Evolutionary conservation across 2,329 filamentous ascomycete species (phyloP), one percentile per base, ranked within the genome.

Genomic region (Fonsecaea pugnacius): DNA sequence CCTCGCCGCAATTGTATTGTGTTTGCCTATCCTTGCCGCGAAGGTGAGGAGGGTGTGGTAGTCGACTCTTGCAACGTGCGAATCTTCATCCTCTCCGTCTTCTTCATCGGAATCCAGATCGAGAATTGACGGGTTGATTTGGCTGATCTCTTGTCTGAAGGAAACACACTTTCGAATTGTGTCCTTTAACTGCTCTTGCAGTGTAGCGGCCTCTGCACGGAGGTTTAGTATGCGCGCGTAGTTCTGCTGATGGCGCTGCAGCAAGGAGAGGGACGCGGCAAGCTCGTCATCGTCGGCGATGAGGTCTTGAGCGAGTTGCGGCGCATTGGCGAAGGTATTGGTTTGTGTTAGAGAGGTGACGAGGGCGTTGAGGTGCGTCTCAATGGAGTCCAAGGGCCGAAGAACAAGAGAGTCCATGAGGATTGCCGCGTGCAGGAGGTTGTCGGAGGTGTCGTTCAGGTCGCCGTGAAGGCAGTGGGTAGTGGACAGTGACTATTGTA

Each of bases 21-120:
- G 80, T 69, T 78, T 79, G 72, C 79, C 80, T 52, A 81, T 81
- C 21, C 79, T 72, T 4, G 78, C 75, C 3, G 79, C 79, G 58
- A 81, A 81, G 33, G 79, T 75, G 14, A 81, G 71, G 0, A 81
- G 73, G 2, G 80, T 69, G 38, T 73, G 73, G 65, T 81, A 81
- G 46, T 81, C 78, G 8, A 81, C 74, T 52, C 78, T 76, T 21
- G 63, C 54, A 14, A 62, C 63, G 1, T 69, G 52, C 16, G 58
- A 60, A 12, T 70, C 46, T 74, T 74, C 14, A 21, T 73, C 71
- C 14, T 69, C 70, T 3, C 67, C 71, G n/a, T 73, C 71, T 27
- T 72, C 70, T 24, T 61, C 68, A n/a, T 71, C 71, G 16, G 65
- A 64, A 18, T 50, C 30, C 4, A 51, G 27, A 4, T 60, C 52